Percentiles rank a stretch among this genome's conserved stretches.
Evolutionary conservation across 1,139 yeast species (phyloP).

Genomic region (Williopsis jadinii): DNA sequence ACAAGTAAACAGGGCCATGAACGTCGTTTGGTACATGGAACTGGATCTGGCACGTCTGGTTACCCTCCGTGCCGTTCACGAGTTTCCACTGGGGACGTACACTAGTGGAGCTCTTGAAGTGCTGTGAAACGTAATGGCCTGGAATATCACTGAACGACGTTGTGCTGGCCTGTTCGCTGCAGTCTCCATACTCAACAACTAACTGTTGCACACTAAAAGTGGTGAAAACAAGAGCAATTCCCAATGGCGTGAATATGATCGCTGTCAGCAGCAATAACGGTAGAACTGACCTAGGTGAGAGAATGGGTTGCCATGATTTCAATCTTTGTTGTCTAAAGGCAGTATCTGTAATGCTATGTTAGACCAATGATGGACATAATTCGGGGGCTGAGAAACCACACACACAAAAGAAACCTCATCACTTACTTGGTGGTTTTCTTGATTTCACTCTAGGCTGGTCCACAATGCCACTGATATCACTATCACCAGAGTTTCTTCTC

Average conservation of each 20-base stretch:
- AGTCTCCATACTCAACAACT: slow-evolving; percentile 52
- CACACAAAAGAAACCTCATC: neutral
- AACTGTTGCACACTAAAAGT: slow-evolving; percentile 55
- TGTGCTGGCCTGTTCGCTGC: slow-evolving; percentile 36
- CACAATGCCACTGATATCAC: slow-evolving; percentile 17
- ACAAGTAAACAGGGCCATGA: slow-evolving; percentile 54
- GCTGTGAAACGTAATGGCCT: slow-evolving; percentile 40
- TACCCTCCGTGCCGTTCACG: slow-evolving; percentile 31
- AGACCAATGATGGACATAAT: too few species aligned
- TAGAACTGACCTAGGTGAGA: slow-evolving; percentile 69
- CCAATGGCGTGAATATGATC: slow-evolving; percentile 67
- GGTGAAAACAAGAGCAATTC: slow-evolving; percentile 57
- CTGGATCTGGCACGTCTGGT: slow-evolving; percentile 41
- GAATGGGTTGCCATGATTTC: slow-evolving; percentile 79
- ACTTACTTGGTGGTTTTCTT: slow-evolving; percentile 24
- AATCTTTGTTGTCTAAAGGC: slow-evolving; percentile 74
- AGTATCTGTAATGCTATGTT: slow-evolving; percentile 42
- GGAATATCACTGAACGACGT: slow-evolving; percentile 40
- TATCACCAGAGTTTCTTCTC: slow-evolving; percentile 18
- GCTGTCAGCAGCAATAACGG: slow-evolving; percentile 58
- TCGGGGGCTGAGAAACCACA: too few species aligned
- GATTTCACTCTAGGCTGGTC: slow-evolving; percentile 19
- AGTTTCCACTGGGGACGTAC: slow-evolving; percentile 50
- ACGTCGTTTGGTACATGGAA: slow-evolving; percentile 55
- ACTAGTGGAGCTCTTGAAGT: slow-evolving; percentile 33